phyloP scores from a whole-genome alignment of 192 early-diverging fungal species.

The Mortierella hygrophila region DNA sequence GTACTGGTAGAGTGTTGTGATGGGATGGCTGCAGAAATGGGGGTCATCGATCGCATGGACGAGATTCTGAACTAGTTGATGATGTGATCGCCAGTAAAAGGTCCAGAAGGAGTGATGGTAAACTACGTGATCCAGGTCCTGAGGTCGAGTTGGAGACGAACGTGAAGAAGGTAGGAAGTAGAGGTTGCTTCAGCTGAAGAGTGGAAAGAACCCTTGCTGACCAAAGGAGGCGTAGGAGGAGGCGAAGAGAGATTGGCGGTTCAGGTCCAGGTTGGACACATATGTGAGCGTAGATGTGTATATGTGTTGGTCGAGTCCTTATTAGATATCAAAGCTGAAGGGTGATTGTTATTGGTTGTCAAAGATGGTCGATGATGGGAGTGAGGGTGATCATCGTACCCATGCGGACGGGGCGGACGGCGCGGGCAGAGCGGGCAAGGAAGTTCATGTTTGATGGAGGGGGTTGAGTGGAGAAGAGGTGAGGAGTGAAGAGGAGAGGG shows the following conservation, averaged over 20 bases:
- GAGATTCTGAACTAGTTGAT: neutral
- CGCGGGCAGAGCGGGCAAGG: constrained; percentile 47
- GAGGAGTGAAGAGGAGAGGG: constrained; percentile 9
- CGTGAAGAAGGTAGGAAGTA: neutral
- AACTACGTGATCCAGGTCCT: neutral
- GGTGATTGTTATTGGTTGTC: neutral
- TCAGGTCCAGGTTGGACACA: neutral
- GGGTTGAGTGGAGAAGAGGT: constrained; percentile 19
- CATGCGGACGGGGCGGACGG: constrained; percentile 50
- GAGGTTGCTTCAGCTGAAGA: neutral
- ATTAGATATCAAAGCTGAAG: neutral
- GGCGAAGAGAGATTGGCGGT: neutral
- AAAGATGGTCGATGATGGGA: neutral
- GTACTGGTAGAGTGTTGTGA: neutral
- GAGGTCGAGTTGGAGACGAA: neutral
- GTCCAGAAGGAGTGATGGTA: neutral
- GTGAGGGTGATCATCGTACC: constrained; percentile 22
- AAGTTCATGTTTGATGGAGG: constrained; percentile 34
- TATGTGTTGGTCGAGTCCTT: neutral
- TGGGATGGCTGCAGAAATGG: neutral
- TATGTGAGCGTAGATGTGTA: neutral
- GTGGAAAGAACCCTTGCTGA: neutral
- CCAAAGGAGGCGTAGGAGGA: neutral
- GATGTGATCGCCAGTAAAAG: neutral
- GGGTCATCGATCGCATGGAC: neutral